Conservation (phyloP, 345 rosid species). For the Melastoma malabathricum region DNA sequence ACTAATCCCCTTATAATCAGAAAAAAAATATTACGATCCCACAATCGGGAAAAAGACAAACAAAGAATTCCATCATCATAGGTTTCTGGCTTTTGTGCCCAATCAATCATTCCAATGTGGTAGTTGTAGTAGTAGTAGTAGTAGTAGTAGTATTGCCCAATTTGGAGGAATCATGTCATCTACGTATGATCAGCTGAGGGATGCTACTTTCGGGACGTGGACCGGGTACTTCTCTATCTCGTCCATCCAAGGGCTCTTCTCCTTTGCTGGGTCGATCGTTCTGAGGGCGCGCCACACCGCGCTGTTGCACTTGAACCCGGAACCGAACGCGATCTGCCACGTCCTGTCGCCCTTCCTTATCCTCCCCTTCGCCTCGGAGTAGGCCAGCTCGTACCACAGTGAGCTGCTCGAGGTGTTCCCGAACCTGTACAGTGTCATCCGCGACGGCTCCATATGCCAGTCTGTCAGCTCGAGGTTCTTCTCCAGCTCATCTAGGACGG, state of each 20-base stretch:
- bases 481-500: constrained; percentile 79
- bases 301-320: constrained; percentile 93
- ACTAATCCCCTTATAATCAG: no score
- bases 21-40: no score
- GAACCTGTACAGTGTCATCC: constrained; percentile 77
- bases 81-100: no score
- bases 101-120: no score
- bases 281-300: constrained; percentile 77
- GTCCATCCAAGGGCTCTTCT: constrained; percentile 75
- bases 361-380: constrained; percentile 77
- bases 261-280: constrained; percentile 53
- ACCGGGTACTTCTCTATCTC: constrained; percentile 77
- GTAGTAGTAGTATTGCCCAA: no score
- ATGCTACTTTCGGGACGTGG: constrained; percentile 37
- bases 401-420: constrained; percentile 94
- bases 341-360: constrained; percentile 69
- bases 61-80: no score
- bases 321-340: constrained; percentile 93
- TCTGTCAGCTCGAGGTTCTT: constrained; percentile 60
- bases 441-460: constrained; percentile 93
- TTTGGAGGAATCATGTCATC: no score
- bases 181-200: constrained; percentile 5
- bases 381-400: constrained; percentile 80
- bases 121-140: no score
- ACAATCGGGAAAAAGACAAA: no score